Evolutionary conservation across 2,329 filamentous ascomycete species (phyloP).

Genomic region (Nemania sp.): DNA sequence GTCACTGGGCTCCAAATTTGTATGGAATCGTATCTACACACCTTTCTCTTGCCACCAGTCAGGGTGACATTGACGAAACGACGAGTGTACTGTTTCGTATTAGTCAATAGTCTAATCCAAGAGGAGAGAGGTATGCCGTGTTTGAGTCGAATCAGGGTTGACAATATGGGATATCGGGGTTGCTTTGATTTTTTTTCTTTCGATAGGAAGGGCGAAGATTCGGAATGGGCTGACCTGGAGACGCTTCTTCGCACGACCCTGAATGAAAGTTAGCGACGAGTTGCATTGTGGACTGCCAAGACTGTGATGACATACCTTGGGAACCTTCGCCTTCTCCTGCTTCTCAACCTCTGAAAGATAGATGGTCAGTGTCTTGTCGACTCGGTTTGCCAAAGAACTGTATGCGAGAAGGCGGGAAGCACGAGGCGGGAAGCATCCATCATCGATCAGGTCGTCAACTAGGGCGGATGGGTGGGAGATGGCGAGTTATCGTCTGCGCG

Average conservation of each 20-base stretch:
- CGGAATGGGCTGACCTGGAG: conserved; percentile 37
- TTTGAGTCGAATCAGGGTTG: not conserved
- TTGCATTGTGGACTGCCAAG: not conserved
- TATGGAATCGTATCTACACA: conserved; percentile 48
- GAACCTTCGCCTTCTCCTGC: conserved; percentile 64
- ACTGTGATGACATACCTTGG: conserved; percentile 57
- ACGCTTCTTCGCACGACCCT: conserved; percentile 94
- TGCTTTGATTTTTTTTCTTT: not conserved
- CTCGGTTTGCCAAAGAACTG: not conserved
- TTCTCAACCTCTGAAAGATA: conserved; percentile 18
- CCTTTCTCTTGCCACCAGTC: conserved; percentile 98
- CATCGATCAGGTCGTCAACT: not conserved
- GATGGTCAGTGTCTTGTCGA: not conserved
- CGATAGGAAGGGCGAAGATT: not conserved
- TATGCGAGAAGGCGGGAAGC: conserved; percentile 5
- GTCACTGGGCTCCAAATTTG: not conserved
- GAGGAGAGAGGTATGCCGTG: not conserved
- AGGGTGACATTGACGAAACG: conserved; percentile 98
- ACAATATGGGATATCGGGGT: not conserved
- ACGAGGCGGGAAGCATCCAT: not conserved
- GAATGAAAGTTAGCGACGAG: not conserved
- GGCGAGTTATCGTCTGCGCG: no score
- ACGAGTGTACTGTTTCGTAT: conserved; percentile 71
- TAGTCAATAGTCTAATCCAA: not conserved
- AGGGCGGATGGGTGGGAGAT: not conserved